Conservation (phyloP, 768 basidiomycete species). For the Agrocybe pediades region DNA sequence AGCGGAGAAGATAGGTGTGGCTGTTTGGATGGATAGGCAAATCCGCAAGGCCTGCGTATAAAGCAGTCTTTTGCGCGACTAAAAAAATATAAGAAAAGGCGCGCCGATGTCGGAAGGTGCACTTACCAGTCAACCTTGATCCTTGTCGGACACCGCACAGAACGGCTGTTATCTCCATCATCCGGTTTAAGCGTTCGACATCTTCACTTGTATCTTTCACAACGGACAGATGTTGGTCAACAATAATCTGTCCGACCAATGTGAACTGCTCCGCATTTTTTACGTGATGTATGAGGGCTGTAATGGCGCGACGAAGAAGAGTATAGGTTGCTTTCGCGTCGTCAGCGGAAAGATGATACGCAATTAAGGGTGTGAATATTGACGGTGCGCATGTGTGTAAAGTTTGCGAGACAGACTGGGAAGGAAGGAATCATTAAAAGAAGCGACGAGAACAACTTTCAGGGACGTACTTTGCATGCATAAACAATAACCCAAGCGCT, state of each 20-base stretch:
- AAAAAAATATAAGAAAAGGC: slow-evolving; percentile 1
- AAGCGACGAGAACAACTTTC: not conserved
- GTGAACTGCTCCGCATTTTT: slow-evolving; percentile 68
- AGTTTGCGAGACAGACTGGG: slow-evolving; percentile 78
- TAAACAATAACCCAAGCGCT: slow-evolving; percentile 75
- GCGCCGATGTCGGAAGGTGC: not conserved
- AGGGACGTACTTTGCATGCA: slow-evolving; percentile 68
- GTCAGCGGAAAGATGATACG: slow-evolving; percentile 47
- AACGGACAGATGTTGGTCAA: slow-evolving; percentile 35
- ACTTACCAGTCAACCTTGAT: slow-evolving; percentile 63
- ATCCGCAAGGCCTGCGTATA: slow-evolving; percentile 32
- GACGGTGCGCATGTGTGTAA: slow-evolving; percentile 76
- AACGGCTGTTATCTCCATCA: slow-evolving; percentile 58
- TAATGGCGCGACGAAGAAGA: slow-evolving; percentile 71
- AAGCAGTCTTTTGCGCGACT: slow-evolving; percentile 37
- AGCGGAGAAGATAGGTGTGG: slow-evolving; percentile 37
- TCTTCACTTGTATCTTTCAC: slow-evolving; percentile 23
- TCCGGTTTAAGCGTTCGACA: slow-evolving; percentile 46
- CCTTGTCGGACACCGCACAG: slow-evolving; percentile 70
- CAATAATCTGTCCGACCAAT: slow-evolving; percentile 53
- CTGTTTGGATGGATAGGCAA: slow-evolving; percentile 30
- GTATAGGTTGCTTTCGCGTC: slow-evolving; percentile 46
- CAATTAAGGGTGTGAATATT: slow-evolving; percentile 59
- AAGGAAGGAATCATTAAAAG: slow-evolving; percentile 7
- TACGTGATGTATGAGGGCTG: slow-evolving; percentile 83